These are phyloP conservation scores for Oryza nivara DNA, from an alignment of 176 grass and related monocot genomes.

Conservation along the genomic window DNA sequence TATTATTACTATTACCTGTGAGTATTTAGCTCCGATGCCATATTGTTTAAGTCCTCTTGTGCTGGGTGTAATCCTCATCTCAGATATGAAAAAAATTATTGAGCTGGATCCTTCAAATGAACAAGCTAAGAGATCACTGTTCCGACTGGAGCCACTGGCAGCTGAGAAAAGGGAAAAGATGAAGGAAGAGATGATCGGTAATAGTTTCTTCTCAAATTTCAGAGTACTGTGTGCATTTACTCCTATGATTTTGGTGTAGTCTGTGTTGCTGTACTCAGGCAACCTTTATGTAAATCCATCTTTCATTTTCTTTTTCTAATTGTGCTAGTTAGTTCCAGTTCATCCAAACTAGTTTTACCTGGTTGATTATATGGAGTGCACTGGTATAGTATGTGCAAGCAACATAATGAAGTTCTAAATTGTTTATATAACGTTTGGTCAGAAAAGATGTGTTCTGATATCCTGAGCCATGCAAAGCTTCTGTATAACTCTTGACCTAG, in stretches of 20 bases:
- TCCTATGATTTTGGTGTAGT: not conserved
- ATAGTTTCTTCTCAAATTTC: slow-evolving; percentile 25
- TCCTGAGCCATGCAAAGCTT: not conserved
- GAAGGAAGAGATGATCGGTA: slow-evolving; percentile 99
- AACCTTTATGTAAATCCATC: not conserved
- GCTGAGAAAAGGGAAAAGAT: slow-evolving; percentile 94
- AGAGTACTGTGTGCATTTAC: not conserved
- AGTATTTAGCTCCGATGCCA: not conserved
- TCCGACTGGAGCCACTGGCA: slow-evolving; percentile 76
- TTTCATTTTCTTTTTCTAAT: not conserved
- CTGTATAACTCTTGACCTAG: not conserved
- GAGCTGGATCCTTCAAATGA: slow-evolving; percentile 84
- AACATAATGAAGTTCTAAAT: not conserved
- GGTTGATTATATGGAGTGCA: not conserved
- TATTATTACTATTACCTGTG: not conserved
- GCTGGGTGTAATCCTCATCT: slow-evolving; percentile 27
- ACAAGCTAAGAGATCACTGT: slow-evolving; percentile 74
- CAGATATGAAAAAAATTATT: slow-evolving; percentile 91
- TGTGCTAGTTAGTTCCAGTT: slow-evolving; percentile 3
- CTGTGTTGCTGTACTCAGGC: not conserved
- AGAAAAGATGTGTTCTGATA: not conserved
- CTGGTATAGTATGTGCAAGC: not conserved
- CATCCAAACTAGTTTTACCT: not conserved
- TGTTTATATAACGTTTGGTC: not conserved
- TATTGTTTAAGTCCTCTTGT: not conserved